phyloP scores from a whole-genome alignment of 352 stramenopile species.

The Pythium apleroticum region DNA sequence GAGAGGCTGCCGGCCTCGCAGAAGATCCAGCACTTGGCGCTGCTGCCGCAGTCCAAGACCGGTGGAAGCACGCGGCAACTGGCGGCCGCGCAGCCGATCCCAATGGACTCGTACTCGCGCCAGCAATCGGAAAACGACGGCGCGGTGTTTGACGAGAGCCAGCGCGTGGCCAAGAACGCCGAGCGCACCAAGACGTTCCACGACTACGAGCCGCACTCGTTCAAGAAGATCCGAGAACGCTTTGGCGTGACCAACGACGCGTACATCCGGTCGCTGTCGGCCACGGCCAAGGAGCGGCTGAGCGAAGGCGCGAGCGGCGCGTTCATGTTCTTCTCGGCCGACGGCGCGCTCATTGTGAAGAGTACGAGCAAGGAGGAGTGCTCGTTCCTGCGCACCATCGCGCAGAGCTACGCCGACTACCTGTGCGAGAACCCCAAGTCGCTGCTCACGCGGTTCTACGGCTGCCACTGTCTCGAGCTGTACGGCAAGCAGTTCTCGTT shows the following conservation, averaged over 20 bases:
- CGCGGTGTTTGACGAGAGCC: constrained; percentile 68
- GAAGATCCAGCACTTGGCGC: constrained; percentile 79
- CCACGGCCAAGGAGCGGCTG: constrained; percentile 86
- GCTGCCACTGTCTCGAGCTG: constrained; percentile 87
- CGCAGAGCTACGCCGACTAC: constrained; percentile 87
- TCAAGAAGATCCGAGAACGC: constrained; percentile 86
- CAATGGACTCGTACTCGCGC: constrained; percentile 43
- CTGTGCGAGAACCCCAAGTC: constrained; percentile 83
- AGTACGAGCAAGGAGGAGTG: constrained; percentile 89
- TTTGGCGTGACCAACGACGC: constrained; percentile 85
- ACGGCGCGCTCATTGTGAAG: constrained; percentile 90
- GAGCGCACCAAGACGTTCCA: constrained; percentile 76
- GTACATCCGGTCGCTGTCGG: constrained; percentile 80
- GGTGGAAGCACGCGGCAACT: constrained; percentile 5
- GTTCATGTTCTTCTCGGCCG: constrained; percentile 92
- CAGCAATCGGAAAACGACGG: constrained; percentile 46
- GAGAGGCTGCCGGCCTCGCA: constrained; percentile 72
- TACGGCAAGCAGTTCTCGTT: constrained; percentile 93
- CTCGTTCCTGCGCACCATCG: constrained; percentile 83
- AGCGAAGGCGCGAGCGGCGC: constrained; percentile 86
- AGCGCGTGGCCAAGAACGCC: constrained; percentile 68
- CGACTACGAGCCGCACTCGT: constrained; percentile 84
- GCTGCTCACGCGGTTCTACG: constrained; percentile 89
- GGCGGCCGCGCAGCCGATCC: not conserved
- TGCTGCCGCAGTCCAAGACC: constrained; percentile 75